A percentile compares a stretch with the other conserved stretches of the same genome.
phyloP scores from a whole-genome alignment of 129 eudicot species.

The Mikania micrantha region DNA sequence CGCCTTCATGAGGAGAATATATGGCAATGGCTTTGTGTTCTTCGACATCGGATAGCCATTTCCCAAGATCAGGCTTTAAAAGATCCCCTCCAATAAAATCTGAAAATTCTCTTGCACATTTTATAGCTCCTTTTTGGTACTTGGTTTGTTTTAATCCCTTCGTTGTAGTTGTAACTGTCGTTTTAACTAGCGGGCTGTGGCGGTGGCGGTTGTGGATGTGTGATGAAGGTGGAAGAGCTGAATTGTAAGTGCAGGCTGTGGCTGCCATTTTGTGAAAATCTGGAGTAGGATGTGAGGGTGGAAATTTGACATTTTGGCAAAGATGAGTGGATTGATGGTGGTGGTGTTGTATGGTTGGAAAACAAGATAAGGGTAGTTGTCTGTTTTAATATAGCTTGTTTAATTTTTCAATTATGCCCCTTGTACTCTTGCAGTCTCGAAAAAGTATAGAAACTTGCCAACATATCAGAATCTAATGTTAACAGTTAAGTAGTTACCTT shows the following conservation, averaged over 20 bases:
- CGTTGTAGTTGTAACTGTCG: conserved; percentile 5
- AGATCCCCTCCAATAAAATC: conserved; percentile 97
- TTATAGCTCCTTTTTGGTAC: conserved; percentile 21
- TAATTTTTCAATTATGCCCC: background rate
- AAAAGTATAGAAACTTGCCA: too few species aligned
- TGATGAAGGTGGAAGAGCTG: conserved; percentile 33
- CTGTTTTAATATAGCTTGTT: conserved; percentile 5
- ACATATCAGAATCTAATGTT: too few species aligned
- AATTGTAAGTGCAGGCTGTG: conserved; percentile 40
- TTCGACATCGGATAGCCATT: conserved; percentile 82
- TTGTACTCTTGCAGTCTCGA: too few species aligned
- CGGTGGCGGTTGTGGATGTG: background rate
- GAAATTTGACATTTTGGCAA: conserved; percentile 25
- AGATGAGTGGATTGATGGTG: conserved; percentile 13
- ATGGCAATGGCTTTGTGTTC: conserved; percentile 90
- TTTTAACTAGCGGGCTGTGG: background rate
- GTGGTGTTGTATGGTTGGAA: conserved; percentile 42
- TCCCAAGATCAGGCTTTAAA: conserved; percentile 67
- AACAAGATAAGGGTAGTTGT: conserved; percentile 42
- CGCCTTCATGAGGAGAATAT: conserved; percentile 94
- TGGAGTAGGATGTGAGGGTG: conserved; percentile 7
- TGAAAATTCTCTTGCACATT: conserved; percentile 39
- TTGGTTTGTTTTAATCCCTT: conserved; percentile 3
- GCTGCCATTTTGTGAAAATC: conserved; percentile 33
- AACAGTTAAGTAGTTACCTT: too few species aligned